Percentiles rank a stretch among this genome's conserved stretches.
These are phyloP conservation scores for Lunularia cruciata DNA, from an alignment of 225 moss, liverwort and hornwort genomes.

Conservation along the genomic window DNA sequence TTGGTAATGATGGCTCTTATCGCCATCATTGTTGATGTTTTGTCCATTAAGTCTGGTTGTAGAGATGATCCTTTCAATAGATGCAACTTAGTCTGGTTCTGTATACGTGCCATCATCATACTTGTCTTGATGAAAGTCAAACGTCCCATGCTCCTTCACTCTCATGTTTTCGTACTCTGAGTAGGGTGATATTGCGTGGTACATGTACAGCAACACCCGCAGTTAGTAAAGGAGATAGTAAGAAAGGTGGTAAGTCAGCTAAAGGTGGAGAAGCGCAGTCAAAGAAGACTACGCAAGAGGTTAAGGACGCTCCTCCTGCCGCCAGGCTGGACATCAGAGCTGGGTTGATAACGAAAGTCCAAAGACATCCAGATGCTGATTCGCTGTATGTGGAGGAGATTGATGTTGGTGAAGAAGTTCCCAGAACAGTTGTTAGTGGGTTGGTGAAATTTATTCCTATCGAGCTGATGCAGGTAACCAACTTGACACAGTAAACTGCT, in stretches of 20 bases:
- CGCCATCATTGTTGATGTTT: no score
- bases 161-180: no score
- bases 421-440: slow-evolving; percentile 84
- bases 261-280: slow-evolving; percentile 43
- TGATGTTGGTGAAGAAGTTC: slow-evolving; percentile 70
- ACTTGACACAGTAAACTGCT: no score
- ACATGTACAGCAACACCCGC: slow-evolving; percentile 3
- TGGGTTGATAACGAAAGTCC: slow-evolving; percentile 75
- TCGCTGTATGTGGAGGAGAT: slow-evolving; percentile 88
- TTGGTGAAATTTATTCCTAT: slow-evolving; percentile 84
- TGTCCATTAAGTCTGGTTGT: no score
- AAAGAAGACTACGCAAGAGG: slow-evolving; percentile 56
- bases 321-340: slow-evolving; percentile 81
- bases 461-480: slow-evolving; percentile 67
- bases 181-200: no score
- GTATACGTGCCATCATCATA: no score
- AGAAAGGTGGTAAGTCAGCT: slow-evolving; percentile 27
- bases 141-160: no score
- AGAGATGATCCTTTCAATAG: no score
- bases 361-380: slow-evolving; percentile 90
- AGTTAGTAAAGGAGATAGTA: slow-evolving; percentile 25
- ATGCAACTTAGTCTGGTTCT: no score
- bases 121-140: no score
- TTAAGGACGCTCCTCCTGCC: slow-evolving; percentile 62
- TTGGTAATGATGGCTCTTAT: neutral